These are phyloP conservation scores for Xylariaceae sp. DNA, from an alignment of 2,329 filamentous ascomycete species.

Conservation along the genomic window DNA sequence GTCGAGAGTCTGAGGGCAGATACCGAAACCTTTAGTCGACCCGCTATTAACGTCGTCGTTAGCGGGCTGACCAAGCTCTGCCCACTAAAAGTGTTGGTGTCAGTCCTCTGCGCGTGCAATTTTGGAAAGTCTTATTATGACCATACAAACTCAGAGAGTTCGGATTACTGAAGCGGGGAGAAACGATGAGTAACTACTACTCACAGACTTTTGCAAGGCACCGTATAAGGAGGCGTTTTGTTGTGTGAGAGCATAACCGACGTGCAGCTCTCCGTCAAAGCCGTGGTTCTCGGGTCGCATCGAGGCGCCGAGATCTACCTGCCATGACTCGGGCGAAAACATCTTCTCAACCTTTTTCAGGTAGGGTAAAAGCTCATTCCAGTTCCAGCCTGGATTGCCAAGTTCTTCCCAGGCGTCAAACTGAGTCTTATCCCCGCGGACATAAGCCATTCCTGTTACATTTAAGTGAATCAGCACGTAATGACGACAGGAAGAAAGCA, in stretches of 20 bases:
- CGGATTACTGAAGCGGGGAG: not conserved
- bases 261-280: not conserved
- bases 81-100: not conserved
- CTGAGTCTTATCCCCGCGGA: not conserved
- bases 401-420: slow-evolving; percentile 4
- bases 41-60: slow-evolving; percentile 2
- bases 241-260: not conserved
- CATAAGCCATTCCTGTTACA: slow-evolving; percentile 2
- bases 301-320: not conserved
- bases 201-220: not conserved
- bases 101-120: not conserved
- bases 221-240: slow-evolving; percentile 1
- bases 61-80: not conserved
- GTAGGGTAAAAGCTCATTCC: slow-evolving; percentile 1
- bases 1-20: slow-evolving; percentile 2
- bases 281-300: not conserved
- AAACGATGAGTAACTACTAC: not conserved
- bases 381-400: slow-evolving; percentile 2
- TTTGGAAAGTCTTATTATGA: not conserved
- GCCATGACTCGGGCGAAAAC: not conserved
- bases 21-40: not conserved
- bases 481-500: not conserved
- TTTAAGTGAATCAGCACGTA: not conserved
- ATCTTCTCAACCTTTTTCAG: not conserved
- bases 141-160: not conserved